Base-by-base conservation (phyloP, 108 stramenopile genomes). In the Conticribra guillardii region DNA sequence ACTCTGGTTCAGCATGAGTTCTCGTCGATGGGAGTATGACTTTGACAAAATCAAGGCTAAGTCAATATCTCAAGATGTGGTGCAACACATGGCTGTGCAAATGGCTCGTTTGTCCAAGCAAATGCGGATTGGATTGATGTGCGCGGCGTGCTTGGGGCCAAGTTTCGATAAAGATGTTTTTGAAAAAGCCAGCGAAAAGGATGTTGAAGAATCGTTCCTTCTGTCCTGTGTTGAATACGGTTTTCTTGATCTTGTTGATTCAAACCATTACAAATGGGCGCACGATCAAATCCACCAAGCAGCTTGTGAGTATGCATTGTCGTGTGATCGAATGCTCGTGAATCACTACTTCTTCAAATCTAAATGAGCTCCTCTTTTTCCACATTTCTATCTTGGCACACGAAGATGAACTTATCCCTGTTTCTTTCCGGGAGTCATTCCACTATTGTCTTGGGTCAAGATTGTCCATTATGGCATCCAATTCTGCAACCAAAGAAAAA, bases 261-360 rank as follows among this genome's bases (percentile, higher is more conserved):
- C 63, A n/a, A 17, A 14, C 4, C 19, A 24, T 5, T 80, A 71
- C 29, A 33, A 18, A 30, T 86, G 82, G 61, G 81, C 82, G 4
- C 82, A 88, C 48, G 84, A 85, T 61, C 59, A 76, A 33, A 63
- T 85, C 15, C 84, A 88, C 54, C 67, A 84, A 37, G 82, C 84
- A 1, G 79, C 84, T 1, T 82, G n/a, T n/a, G n/a, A n/a, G n/a
- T n/a, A n/a, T n/a, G n/a, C n/a, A n/a, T n/a, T n/a, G n/a, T n/a
- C n/a, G n/a, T n/a, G n/a, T n/a, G n/a, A n/a, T n/a, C n/a, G n/a
- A n/a, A n/a, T n/a, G n/a, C n/a, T n/a, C n/a, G n/a, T n/a, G n/a
- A n/a, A n/a, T n/a, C n/a, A n/a, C n/a, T n/a, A n/a, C n/a, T n/a
- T n/a, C n/a, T n/a, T n/a, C n/a, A n/a, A n/a, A n/a, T n/a, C n/a